Evolutionary conservation across 2,329 filamentous ascomycete genomes (phyloP).

Genomic region (Alternaria solani): DNA sequence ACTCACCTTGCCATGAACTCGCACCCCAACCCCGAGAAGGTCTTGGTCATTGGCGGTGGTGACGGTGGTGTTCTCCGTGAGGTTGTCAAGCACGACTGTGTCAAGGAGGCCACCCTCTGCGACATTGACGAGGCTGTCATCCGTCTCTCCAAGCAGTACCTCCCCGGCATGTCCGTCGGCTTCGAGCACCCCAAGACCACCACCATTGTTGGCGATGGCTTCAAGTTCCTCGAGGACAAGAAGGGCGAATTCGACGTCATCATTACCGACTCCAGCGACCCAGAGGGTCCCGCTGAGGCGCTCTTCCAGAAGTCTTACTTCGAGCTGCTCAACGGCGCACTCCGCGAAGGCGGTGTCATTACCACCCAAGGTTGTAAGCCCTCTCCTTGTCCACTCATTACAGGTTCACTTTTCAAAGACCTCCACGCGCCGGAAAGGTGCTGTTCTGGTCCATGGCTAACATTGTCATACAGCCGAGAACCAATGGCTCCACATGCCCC

Average conservation of each 20-base stretch:
- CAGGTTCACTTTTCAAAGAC: slow-evolving; percentile 21
- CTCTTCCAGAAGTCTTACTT: slow-evolving; percentile 99
- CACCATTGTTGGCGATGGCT: slow-evolving; percentile 93
- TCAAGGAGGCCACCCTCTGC: slow-evolving; percentile 95
- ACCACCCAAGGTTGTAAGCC: slow-evolving; percentile 99
- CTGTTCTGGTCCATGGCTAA: slow-evolving; percentile 35
- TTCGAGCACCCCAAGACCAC: slow-evolving; percentile 94
- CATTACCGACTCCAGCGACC: slow-evolving; percentile 98
- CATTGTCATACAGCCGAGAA: slow-evolving; percentile 77
- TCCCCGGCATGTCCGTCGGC: slow-evolving; percentile 90
- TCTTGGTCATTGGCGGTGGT: slow-evolving; percentile 96
- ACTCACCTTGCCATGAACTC: slow-evolving; percentile 98
- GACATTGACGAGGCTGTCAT: slow-evolving; percentile 99
- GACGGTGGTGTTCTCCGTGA: slow-evolving; percentile 97
- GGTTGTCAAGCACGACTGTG: slow-evolving; percentile 97
- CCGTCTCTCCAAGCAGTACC: slow-evolving; percentile 97
- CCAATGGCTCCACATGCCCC: slow-evolving; percentile 95
- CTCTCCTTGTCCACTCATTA: slow-evolving; percentile 58
- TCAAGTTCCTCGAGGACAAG: slow-evolving; percentile 97
- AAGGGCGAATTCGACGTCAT: slow-evolving; percentile 99
- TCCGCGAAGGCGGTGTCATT: slow-evolving; percentile 96
- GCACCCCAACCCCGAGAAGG: slow-evolving; percentile 97
- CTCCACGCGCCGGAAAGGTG: slow-evolving; percentile 26
- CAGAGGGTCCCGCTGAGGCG: slow-evolving; percentile 93
- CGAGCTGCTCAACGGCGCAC: slow-evolving; percentile 86